Percentiles rank a stretch among this genome's conserved stretches.
Conservation (phyloP, 2,329 filamentous ascomycete genomes). For the Epichloe hybrida region DNA sequence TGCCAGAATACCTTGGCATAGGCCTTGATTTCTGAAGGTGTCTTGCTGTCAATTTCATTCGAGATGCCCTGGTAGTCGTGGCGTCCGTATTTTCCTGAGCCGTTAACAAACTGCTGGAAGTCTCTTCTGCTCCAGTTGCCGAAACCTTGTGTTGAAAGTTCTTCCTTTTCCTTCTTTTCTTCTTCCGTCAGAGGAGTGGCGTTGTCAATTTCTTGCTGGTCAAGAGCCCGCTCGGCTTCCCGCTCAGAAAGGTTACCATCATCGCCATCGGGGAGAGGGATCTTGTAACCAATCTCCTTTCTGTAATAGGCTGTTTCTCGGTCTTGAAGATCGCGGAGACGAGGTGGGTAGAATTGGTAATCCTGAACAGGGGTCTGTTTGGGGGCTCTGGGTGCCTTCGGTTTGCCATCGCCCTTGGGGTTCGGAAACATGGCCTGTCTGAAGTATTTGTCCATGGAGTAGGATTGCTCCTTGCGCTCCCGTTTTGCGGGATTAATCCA, state of each 20-base stretch:
- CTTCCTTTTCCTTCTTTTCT: constrained; percentile 76
- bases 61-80: constrained; percentile 75
- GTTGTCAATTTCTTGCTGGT: constrained; percentile 88
- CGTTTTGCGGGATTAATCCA: constrained; percentile 99
- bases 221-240: constrained; percentile 72
- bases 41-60: constrained; percentile 84
- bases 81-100: constrained; percentile 83
- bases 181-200: constrained; percentile 78
- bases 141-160: constrained; percentile 73
- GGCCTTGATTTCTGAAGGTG: constrained; percentile 66
- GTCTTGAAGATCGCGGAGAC: constrained; percentile 79
- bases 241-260: constrained; percentile 79
- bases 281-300: constrained; percentile 93
- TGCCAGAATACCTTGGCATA: constrained; percentile 97
- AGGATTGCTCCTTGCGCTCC: constrained; percentile 94
- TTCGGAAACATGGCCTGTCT: constrained; percentile 68
- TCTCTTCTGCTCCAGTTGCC: constrained; percentile 92
- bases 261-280: constrained; percentile 73
- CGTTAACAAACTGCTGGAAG: constrained; percentile 96
- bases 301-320: constrained; percentile 92
- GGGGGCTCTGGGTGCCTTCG: constrained; percentile 87
- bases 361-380: constrained; percentile 89
- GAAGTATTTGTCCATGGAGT: constrained; percentile 99
- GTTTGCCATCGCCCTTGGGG: constrained; percentile 79
- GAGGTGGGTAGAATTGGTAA: constrained; percentile 89